Base-by-base conservation (phyloP, 371 early-diverging fungal genomes). In the Rhizopus stolonifer region DNA sequence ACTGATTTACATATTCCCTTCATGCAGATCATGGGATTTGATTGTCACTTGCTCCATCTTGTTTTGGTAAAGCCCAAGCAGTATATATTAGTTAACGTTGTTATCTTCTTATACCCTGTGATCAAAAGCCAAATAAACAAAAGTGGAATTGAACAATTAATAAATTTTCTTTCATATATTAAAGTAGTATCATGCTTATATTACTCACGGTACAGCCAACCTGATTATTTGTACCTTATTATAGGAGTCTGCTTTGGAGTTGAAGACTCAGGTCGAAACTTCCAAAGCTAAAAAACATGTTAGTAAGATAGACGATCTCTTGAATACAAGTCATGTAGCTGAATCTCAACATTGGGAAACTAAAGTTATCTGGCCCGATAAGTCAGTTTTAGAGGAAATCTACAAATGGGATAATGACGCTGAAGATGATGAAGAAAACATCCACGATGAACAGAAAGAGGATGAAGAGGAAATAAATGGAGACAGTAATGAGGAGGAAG, bases 1-100 rank as follows among this genome's bases (percentile, higher is more conserved):
- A 34, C 53, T 17, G 17, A 21, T 22, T 15, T 45, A 15, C 38
- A 54, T 26, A 11, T 51, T 8, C 40, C 58, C 21, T 40, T 51
- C 14, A 43, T 42, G 14, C 32, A 52, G 18, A 58, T 42, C 3
- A 52, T 52, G 52, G 42, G 58, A 38, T 52, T 58, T 52, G 58
- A 44, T 1, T 44, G 44, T 18, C 43, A 49, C 19, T 46, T 46
- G 25, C 19, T 50, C 0, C 42, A 50, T 29, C 29, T 50, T 25
- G 39, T 42, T 40, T 50, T 50, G 25, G 44, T 43, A 19, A 29
- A 31, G n/a, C 42, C 52, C 1, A 52, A 50, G 31, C 51, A 50
- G 3, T 50, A 43, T 22, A 33, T 44, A 15, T 43, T 52, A 15
- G 19, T 32, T 2, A 42, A 52, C 15, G 44, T 42, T 19, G 33